These are phyloP conservation scores for Aspergillus indologenus DNA, from an alignment of 495 filamentous ascomycete species.

Conservation along the genomic window DNA sequence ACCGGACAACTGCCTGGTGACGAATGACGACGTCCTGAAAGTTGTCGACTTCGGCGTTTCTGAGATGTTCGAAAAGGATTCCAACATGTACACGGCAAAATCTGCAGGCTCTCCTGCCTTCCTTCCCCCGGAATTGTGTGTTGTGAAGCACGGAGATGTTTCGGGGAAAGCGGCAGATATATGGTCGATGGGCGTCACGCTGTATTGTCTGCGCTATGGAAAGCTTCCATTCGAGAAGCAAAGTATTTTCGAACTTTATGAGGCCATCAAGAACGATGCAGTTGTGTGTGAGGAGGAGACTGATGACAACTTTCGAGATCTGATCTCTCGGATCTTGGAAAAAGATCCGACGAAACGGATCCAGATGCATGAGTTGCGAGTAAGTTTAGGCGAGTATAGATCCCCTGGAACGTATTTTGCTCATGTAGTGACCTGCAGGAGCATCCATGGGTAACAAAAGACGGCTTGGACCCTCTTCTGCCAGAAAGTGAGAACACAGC, in stretches of 20 bases:
- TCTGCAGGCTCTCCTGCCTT: constrained; percentile 95
- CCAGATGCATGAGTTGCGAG: constrained; percentile 74
- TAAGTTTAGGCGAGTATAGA: constrained; percentile 39
- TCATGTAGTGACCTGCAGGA: constrained; percentile 50
- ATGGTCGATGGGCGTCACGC: constrained; percentile 96
- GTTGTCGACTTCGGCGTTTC: constrained; percentile 98
- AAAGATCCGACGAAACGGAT: constrained; percentile 79
- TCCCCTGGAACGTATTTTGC: constrained; percentile 2
- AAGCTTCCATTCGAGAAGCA: constrained; percentile 76
- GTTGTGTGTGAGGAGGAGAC: constrained; percentile 43
- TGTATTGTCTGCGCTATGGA: constrained; percentile 91
- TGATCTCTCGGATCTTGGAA: constrained; percentile 66
- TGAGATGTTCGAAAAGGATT: constrained; percentile 92
- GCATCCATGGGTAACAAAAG: constrained; percentile 91
- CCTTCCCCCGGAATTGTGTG: constrained; percentile 87
- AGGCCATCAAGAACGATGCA: constrained; percentile 73
- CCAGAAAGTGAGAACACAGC: constrained; percentile 83
- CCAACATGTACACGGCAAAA: constrained; percentile 88
- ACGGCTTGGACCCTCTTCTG: constrained; percentile 76
- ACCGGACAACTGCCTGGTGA: constrained; percentile 91
- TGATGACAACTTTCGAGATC: constrained; percentile 60
- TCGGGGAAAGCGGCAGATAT: constrained; percentile 89
- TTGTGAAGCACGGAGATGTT: constrained; percentile 82
- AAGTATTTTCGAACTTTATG: constrained; percentile 80
- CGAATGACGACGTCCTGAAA: constrained; percentile 86